Base-by-base conservation (phyloP, 1,139 yeast species). In the Sugiyamaella neomexicana region DNA sequence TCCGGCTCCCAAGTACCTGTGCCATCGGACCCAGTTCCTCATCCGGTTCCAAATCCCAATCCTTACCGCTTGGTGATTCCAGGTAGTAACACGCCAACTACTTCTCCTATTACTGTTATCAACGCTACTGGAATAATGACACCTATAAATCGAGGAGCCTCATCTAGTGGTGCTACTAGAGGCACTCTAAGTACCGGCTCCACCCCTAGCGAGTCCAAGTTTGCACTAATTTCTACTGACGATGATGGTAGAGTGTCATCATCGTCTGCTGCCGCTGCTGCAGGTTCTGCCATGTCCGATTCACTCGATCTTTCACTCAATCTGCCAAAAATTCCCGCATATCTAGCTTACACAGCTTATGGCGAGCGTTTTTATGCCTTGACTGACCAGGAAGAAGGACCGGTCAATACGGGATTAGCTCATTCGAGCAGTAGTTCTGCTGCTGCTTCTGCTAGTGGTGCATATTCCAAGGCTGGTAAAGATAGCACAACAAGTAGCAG, bases 271-370 rank as follows among this genome's bases (percentile, higher is more conserved):
- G 25, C 25, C 25, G 25, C 25, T 20, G 25, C 38, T 5, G 42
- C 15, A 34, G 34, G 34, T 29, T 20, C 25, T 5, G 32, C 32
- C 32, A 40, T 40, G 44, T 44, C 48, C 5, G 48, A 36, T 36
- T 36, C 48, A 31, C 3, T 46, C 8, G 23, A 23, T 16, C 23
- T 46, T 8, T 25, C 42, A n/a, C 27, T 27, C 12, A 20, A 12
- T 38, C 17, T 46, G 15, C 50, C 50, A 1, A 54, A 62, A 57
- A 56, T 64, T 20, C 68, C 68, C 15, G 36, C 55, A 1, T 65
- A 65, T 49, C 57, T 65, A 34, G 46, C 54, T 17, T 52, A 44
- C 13, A 65, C 68, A n/a, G 65, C 65, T n/a, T 65, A 63, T 48
- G 66, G 68, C 27, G 68, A 65, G 50, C 61, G 66, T 23, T 59